These are phyloP conservation scores for Dalbergia oliveri DNA, from an alignment of 306 rosid genomes.

Conservation along the genomic window DNA sequence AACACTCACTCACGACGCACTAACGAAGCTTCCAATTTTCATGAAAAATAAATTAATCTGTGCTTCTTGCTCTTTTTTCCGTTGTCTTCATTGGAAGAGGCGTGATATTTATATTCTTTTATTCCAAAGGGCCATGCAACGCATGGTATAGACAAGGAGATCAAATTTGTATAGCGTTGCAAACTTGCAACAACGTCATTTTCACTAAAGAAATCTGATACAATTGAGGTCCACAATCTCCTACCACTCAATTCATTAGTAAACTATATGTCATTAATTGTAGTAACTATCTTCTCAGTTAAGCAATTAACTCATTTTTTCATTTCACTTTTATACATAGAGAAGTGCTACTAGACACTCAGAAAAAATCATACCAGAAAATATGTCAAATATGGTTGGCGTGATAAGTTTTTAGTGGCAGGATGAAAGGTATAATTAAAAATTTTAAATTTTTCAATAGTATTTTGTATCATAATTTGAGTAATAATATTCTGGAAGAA, in stretches of 20 bases:
- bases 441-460: no score
- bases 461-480: no score
- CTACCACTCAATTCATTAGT: not conserved
- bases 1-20: not conserved
- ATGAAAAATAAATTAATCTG: not conserved
- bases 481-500: no score
- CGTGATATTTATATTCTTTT: not conserved
- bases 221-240: not conserved
- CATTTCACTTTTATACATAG: not conserved
- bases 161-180: not conserved
- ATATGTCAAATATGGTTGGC: no score
- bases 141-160: not conserved
- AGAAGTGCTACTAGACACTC: no score
- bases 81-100: constrained; percentile 33
- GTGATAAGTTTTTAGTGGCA: no score
- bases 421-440: no score
- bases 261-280: not conserved
- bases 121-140: not conserved
- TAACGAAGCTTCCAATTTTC: constrained; percentile 27
- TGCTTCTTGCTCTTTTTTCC: not conserved
- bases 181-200: constrained; percentile 6
- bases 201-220: not conserved
- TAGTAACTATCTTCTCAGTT: not conserved
- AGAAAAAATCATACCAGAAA: no score
- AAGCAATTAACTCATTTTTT: not conserved